Percentiles rank a stretch among this genome's conserved stretches.
Evolutionary conservation across 305 asterid genomes (phyloP).

Genomic region (Plantago rigida): DNA sequence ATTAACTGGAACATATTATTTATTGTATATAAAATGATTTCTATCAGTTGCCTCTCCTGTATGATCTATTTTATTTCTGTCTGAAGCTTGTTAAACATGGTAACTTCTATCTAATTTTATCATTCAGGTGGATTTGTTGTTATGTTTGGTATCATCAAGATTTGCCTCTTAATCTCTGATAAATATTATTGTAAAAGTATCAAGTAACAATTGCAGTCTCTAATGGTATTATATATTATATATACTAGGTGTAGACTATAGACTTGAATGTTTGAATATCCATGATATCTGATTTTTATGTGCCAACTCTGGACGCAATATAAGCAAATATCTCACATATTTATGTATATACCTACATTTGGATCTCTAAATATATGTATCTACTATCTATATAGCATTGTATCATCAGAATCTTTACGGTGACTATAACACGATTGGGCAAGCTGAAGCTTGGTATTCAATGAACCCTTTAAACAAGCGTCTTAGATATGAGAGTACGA

Average conservation of each 20-base stretch:
- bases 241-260: neutral
- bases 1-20: too few relatives aligned
- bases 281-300: slow-evolving; percentile 3
- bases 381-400: slow-evolving; percentile 77
- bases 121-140: too few relatives aligned
- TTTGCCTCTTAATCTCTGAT: too few relatives aligned
- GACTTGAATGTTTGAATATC: slow-evolving; percentile 21
- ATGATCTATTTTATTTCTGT: too few relatives aligned
- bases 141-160: too few relatives aligned
- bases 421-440: slow-evolving; percentile 77
- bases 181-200: too few relatives aligned
- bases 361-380: slow-evolving; percentile 45
- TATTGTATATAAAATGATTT: too few relatives aligned
- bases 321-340: slow-evolving; percentile 24
- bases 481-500: slow-evolving; percentile 77
- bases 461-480: slow-evolving; percentile 85
- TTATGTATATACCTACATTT: slow-evolving; percentile 30
- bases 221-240: too few relatives aligned
- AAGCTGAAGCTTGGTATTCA: slow-evolving; percentile 88
- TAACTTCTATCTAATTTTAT: too few relatives aligned
- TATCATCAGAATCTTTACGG: slow-evolving; percentile 77
- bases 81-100: too few relatives aligned
- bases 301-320: neutral
- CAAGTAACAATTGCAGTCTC: too few relatives aligned
- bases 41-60: too few relatives aligned